phyloP scores from a whole-genome alignment of 495 filamentous ascomycete species.

The Penicillium turbatum region DNA sequence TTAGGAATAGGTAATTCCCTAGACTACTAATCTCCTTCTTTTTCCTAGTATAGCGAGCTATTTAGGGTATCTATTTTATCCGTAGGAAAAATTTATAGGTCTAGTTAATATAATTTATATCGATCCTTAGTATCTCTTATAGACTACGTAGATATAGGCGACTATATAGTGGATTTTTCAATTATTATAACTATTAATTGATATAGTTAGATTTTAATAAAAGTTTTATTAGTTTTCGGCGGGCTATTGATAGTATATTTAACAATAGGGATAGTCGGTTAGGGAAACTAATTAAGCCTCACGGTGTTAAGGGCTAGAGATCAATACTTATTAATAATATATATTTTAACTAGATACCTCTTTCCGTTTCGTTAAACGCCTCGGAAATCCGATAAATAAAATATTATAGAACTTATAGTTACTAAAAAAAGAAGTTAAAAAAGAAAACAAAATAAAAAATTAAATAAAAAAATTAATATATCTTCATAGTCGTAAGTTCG shows the following conservation, averaged over 20 bases:
- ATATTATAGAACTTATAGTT: not conserved
- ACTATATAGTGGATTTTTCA: not conserved
- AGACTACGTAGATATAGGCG: not conserved
- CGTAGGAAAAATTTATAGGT: not conserved
- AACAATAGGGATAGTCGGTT: not conserved
- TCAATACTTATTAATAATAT: not conserved
- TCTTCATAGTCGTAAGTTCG: not conserved
- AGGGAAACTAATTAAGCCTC: not conserved
- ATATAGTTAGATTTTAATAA: not conserved
- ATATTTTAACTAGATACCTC: constrained; percentile 4
- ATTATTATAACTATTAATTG: not conserved
- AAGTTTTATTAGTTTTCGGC: not conserved
- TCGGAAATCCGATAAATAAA: not conserved
- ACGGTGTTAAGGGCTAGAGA: constrained; percentile 3
- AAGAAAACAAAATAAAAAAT: not conserved
- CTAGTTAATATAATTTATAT: not conserved
- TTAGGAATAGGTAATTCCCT: not conserved
- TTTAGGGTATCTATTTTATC: not conserved
- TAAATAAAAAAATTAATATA: not conserved
- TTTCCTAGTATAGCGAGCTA: not conserved
- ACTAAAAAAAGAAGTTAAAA: not conserved
- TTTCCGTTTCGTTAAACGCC: constrained; percentile 1
- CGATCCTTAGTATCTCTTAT: not conserved
- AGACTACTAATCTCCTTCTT: too few relatives aligned
- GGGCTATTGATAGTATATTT: not conserved